Conservation (phyloP, 2,329 filamentous ascomycete genomes). For the Fusarium verrucosum region DNA sequence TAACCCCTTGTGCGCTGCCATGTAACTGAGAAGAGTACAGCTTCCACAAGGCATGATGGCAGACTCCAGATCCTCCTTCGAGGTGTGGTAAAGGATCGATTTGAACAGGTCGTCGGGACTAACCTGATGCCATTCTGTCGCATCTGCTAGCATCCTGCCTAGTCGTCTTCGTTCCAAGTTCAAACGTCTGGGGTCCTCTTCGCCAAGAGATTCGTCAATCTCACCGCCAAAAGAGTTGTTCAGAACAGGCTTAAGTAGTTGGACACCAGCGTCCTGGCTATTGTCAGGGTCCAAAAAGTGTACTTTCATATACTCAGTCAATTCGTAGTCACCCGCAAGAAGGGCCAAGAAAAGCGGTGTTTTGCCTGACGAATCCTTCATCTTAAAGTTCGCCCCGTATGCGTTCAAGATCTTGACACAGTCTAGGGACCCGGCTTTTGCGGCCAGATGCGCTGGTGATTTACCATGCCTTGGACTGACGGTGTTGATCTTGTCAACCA, state of each 20-base stretch:
- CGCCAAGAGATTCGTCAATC: not conserved
- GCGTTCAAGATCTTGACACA: constrained; percentile 30
- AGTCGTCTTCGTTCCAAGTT: constrained; percentile 8
- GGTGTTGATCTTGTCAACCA: constrained; percentile 11
- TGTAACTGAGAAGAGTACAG: constrained; percentile 41
- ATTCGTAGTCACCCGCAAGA: constrained; percentile 6
- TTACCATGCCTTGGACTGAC: constrained; percentile 15
- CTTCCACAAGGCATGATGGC: constrained; percentile 38
- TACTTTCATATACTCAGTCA: constrained; percentile 31
- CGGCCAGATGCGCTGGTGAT: constrained; percentile 37
- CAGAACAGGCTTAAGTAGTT: not conserved
- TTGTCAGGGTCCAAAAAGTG: constrained; percentile 9
- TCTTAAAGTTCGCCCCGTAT: constrained; percentile 21
- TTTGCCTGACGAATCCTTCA: constrained; percentile 24
- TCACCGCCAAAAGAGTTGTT: not conserved
- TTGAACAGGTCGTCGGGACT: constrained; percentile 9
- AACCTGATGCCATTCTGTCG: constrained; percentile 16
- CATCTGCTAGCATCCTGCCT: constrained; percentile 27
- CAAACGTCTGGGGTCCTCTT: not conserved
- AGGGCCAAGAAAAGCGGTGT: constrained; percentile 36
- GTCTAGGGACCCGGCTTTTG: constrained; percentile 23
- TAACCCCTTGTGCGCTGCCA: not conserved
- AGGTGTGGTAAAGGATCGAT: constrained; percentile 24
- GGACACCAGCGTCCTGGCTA: constrained; percentile 11
- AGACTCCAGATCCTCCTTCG: constrained; percentile 22